Conservation (phyloP, 495 filamentous ascomycete genomes). For the Daldinia childiae region DNA sequence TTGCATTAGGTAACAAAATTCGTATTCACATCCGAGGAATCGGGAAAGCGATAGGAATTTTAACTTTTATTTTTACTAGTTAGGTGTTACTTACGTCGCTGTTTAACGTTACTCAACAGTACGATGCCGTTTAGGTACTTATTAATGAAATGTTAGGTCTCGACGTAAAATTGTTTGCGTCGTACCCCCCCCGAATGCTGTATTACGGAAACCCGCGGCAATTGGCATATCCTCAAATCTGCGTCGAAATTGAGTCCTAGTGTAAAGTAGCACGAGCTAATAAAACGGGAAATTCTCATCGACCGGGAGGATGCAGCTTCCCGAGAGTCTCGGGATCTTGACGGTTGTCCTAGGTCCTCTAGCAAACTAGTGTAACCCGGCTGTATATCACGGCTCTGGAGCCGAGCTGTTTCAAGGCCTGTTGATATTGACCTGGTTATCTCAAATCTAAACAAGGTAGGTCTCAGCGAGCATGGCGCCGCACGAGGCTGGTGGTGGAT, state of each 20-base stretch:
- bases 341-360: constrained; percentile 13
- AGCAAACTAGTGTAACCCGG: not conserved
- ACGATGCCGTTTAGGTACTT: constrained; percentile 9
- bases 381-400: constrained; percentile 18
- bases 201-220: not conserved
- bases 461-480: constrained; percentile 28
- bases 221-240: not conserved
- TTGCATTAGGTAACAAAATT: constrained; percentile 23
- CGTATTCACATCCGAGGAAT: constrained; percentile 20
- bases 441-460: constrained; percentile 28
- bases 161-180: not conserved
- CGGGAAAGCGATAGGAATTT: constrained; percentile 15
- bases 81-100: constrained; percentile 5
- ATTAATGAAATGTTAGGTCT: not conserved
- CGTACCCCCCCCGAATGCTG: not conserved
- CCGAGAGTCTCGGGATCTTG: constrained; percentile 2
- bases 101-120: constrained; percentile 13
- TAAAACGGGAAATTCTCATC: not conserved
- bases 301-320: constrained; percentile 19
- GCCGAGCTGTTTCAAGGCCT: not conserved
- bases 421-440: constrained; percentile 13
- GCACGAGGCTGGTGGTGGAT: constrained; percentile 27
- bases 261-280: not conserved
- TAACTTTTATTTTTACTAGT: constrained; percentile 1
- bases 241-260: not conserved